A percentile compares a stretch with the other conserved stretches of the same genome.
These are phyloP conservation scores for Chamaecyparis obtusa DNA, from an alignment of 75 land plant species.

Conservation along the genomic window DNA sequence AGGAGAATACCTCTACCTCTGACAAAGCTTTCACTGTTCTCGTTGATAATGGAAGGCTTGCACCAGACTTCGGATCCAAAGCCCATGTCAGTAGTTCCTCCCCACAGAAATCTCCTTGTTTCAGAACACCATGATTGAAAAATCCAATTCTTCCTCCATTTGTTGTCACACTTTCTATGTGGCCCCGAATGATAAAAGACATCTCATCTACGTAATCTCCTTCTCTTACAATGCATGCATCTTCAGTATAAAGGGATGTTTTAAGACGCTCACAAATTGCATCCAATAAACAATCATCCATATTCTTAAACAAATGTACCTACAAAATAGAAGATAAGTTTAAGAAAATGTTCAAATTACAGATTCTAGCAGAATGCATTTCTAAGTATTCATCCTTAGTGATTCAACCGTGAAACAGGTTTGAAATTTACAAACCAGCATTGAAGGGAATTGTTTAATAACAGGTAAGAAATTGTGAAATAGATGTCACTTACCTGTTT, in stretches of 20 bases:
- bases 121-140: slow-evolving; percentile 20
- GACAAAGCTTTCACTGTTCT: slow-evolving; percentile 24
- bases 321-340: slow-evolving; percentile 17
- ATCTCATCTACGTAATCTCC: slow-evolving; percentile 36
- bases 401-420: neutral
- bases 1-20: slow-evolving; percentile 49
- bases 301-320: slow-evolving; percentile 49
- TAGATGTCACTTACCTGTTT: slow-evolving; percentile 45
- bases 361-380: neutral
- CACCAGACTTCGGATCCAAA: slow-evolving; percentile 12
- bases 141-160: slow-evolving; percentile 22
- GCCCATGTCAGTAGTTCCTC: slow-evolving; percentile 43
- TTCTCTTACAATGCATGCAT: slow-evolving; percentile 18
- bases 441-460: neutral
- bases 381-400: neutral
- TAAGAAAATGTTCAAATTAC: neutral
- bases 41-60: slow-evolving; percentile 28
- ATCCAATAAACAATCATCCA: slow-evolving; percentile 34
- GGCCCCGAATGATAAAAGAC: slow-evolving; percentile 32
- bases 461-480: slow-evolving; percentile 18
- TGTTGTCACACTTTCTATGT: slow-evolving; percentile 25
- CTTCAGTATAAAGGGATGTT: slow-evolving; percentile 23
- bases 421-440: neutral
- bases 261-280: slow-evolving; percentile 29
- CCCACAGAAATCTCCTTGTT: slow-evolving; percentile 39